A percentile compares a stretch with the other conserved stretches of the same genome.
These are phyloP conservation scores for Penicillium flavigenum DNA, from an alignment of 495 filamentous ascomycete genomes.

Conservation along the genomic window DNA sequence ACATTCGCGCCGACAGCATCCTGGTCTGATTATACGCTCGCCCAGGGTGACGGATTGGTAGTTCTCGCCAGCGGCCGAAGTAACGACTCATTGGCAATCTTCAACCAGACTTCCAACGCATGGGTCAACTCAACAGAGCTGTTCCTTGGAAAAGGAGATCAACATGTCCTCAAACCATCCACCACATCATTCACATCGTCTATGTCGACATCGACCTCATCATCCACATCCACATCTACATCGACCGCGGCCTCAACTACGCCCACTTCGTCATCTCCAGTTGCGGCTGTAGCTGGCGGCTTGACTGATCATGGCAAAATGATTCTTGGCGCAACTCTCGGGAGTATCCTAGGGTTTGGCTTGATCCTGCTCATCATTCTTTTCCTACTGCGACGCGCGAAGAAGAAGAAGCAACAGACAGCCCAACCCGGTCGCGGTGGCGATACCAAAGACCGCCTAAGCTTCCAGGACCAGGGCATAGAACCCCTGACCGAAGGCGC, in stretches of 20 bases:
- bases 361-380: conserved; percentile 67
- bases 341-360: conserved; percentile 70
- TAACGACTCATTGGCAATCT: conserved; percentile 64
- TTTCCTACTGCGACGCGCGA: conserved; percentile 63
- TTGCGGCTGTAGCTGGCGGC: conserved; percentile 30
- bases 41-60: conserved; percentile 59
- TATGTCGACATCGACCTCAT: conserved; percentile 41
- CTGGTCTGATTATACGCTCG: conserved; percentile 62
- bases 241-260: conserved; percentile 31
- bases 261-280: conserved; percentile 34
- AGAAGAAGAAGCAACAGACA: conserved; percentile 47
- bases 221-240: conserved; percentile 42
- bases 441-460: conserved; percentile 59
- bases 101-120: conserved; percentile 71
- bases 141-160: conserved; percentile 52
- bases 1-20: conserved; percentile 64
- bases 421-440: conserved; percentile 51
- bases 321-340: conserved; percentile 78
- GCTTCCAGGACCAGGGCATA: conserved; percentile 63
- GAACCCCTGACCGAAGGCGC: conserved; percentile 48
- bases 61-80: conserved; percentile 75
- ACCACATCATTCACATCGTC: conserved; percentile 39
- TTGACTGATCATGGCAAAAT: conserved; percentile 45
- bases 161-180: conserved; percentile 39
- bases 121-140: conserved; percentile 76